Evolutionary conservation across 225 moss, liverwort and hornwort species (phyloP), one percentile per base, ranked within the genome.

Genomic region (Takakia lepidozioides): DNA sequence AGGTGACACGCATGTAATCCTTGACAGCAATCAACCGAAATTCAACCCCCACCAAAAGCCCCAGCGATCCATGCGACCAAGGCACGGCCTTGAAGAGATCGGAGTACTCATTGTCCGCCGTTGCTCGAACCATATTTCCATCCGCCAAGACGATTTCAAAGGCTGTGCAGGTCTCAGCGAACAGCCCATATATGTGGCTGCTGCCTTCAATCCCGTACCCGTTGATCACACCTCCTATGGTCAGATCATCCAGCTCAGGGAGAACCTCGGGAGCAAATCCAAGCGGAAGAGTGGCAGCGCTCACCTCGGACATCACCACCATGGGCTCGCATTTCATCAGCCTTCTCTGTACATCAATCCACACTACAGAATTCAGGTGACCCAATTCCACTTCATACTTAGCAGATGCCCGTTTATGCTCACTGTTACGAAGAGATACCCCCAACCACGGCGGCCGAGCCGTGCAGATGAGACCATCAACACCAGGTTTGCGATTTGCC

Each of bases 141-240:
- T 82, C 70, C 2, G n/a, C 61, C 21, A 82, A 41, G 9, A 82
- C 76, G 59, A 82, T 39, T 55, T 82, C 82, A 16, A 69, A 76
- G 5, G 82, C 82, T 10, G 69, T 70, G 76, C 82, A 82, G 3
- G 82, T 76, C 66, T 82, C 82, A 2, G 82, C 73, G 24, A 82
- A 82, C 10, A 82, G 43, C 15, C 82, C 82, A 34, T 73, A 57
- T 15, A 82, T 73, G 35, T 82, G 82, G 48, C 82, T 82, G 53
- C 82, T 82, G 15, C 82, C 82, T 35, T 82, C 82, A 19, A 82
- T 73, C 28, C 82, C 82, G 27, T 82, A 82, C 7, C 82, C 82
- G 37, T 76, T 82, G 46, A 76, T 59, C n/a, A 82, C 76, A 0
- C 82, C 82, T 38, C 82, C 82, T 0, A 82, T 53, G 1, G 82